Evolutionary conservation across 75 land plant species (phyloP), one percentile per base, ranked within the genome.

Genomic region (Isoetes taiwanensis): DNA sequence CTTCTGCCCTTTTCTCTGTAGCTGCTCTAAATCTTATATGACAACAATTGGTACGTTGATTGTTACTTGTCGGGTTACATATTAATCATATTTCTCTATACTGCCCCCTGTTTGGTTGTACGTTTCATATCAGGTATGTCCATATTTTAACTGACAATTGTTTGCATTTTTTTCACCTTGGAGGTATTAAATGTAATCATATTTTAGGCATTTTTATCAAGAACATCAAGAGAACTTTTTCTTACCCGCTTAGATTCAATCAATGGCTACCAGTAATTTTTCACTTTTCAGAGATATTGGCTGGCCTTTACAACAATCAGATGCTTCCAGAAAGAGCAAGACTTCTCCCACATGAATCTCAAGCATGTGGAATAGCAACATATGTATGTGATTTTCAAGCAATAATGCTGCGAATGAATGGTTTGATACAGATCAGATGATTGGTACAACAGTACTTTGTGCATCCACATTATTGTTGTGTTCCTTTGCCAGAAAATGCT

Each of bases 311-410:
- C 67, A 62, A 90, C 86, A 2, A 88, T 94, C 27, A 75, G 99
- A 24, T 71, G 79, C 32, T 94, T 94, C 60, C 58, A 67, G 31
- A 84, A 94, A 65, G 75, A 89, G 48, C 64, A 58, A 23, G 25
- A 30, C 8, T 94, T 94, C 56, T 59, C 26, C 37, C 64, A 75
- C 30, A 80, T 73, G 50, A 94, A 94, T 57, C 33, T 89, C 9
- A 46, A 78, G 1, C 64, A 84, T 2, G 90, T 94, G 24, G n/a
- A 78, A 94, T 57, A 57, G 75, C 17, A 94, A 78, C 65, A 43
- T 94, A 12, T 72, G 90, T 31, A 94, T 88, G 86, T 86, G 90
- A 88, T 65, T 94, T 94, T 54, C 96, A 94, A n/a, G 88, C 66
- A 90, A 84, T 60, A 70, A 72, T 63, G 90, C 90, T 29, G 72